These are phyloP conservation scores for Przewalskia tangutica DNA, from an alignment of 257 asterid genomes.

Conservation along the genomic window DNA sequence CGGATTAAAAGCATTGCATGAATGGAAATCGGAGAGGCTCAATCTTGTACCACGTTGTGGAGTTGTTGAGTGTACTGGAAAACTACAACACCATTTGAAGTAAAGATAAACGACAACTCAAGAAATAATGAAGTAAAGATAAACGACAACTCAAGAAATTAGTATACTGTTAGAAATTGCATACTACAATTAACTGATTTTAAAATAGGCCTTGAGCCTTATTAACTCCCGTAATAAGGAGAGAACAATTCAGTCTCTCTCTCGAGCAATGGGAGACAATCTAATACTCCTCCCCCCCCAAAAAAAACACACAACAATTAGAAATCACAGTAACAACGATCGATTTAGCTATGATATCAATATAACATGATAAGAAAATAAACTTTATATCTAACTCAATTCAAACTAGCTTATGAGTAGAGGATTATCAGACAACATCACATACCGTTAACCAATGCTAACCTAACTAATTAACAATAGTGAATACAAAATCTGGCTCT, in stretches of 20 bases:
- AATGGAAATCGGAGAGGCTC: constrained; percentile 10
- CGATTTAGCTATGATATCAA: neutral
- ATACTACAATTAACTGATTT: neutral
- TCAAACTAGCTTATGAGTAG: neutral
- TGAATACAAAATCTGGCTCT: too few species aligned
- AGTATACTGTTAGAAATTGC: too few species aligned
- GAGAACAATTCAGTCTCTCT: neutral
- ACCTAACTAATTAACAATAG: too few species aligned
- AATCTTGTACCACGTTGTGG: constrained; percentile 23
- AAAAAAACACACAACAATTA: too few species aligned
- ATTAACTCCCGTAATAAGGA: neutral
- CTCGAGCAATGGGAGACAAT: neutral
- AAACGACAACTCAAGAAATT: neutral
- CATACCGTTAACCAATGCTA: neutral
- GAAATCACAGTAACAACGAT: neutral
- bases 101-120: too few species aligned
- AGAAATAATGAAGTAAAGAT: neutral
- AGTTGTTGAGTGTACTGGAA: constrained; percentile 15
- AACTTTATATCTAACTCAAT: neutral
- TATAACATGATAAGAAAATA: neutral
- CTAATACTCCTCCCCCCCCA: neutral
- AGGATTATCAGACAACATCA: neutral
- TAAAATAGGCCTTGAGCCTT: neutral
- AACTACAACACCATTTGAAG: constrained; percentile 2
- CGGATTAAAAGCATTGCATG: constrained; percentile 21